These are phyloP conservation scores for Hortaea werneckii DNA, from an alignment of 2,329 filamentous ascomycete species.

Conservation along the genomic window DNA sequence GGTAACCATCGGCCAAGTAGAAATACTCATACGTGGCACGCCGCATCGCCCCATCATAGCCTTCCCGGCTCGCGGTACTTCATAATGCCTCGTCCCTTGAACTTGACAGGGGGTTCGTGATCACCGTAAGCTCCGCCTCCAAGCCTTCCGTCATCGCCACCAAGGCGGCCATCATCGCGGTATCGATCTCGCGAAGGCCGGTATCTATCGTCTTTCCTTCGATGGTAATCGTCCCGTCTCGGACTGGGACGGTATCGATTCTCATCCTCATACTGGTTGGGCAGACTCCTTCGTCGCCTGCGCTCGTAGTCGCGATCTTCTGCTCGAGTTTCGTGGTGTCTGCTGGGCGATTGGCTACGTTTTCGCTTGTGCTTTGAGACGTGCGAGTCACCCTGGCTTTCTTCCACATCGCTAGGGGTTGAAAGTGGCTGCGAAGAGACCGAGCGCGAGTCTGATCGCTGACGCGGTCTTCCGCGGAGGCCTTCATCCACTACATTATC, in stretches of 20 bases:
- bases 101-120: slow-evolving; percentile 26
- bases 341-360: slow-evolving; percentile 24
- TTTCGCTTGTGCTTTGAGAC: slow-evolving; percentile 25
- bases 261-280: slow-evolving; percentile 26
- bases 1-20: too few relatives aligned
- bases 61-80: slow-evolving; percentile 10
- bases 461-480: slow-evolving; percentile 24
- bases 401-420: slow-evolving; percentile 9
- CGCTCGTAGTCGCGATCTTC: slow-evolving; percentile 13
- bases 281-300: slow-evolving; percentile 27
- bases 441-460: slow-evolving; percentile 21
- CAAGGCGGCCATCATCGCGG: slow-evolving; percentile 30
- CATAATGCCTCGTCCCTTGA: slow-evolving; percentile 33
- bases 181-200: slow-evolving; percentile 13
- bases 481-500: slow-evolving; percentile 28
- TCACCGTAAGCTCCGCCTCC: slow-evolving; percentile 13
- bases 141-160: slow-evolving; percentile 32
- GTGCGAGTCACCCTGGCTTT: slow-evolving; percentile 14
- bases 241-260: slow-evolving; percentile 21
- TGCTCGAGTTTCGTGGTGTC: slow-evolving; percentile 14
- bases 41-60: not conserved
- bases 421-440: slow-evolving; percentile 19
- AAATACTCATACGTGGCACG: too few relatives aligned
- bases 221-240: slow-evolving; percentile 14
- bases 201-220: slow-evolving; percentile 13